These are phyloP conservation scores for Saccharum spontaneum DNA, from an alignment of 176 grass and related monocot species.

Conservation along the genomic window DNA sequence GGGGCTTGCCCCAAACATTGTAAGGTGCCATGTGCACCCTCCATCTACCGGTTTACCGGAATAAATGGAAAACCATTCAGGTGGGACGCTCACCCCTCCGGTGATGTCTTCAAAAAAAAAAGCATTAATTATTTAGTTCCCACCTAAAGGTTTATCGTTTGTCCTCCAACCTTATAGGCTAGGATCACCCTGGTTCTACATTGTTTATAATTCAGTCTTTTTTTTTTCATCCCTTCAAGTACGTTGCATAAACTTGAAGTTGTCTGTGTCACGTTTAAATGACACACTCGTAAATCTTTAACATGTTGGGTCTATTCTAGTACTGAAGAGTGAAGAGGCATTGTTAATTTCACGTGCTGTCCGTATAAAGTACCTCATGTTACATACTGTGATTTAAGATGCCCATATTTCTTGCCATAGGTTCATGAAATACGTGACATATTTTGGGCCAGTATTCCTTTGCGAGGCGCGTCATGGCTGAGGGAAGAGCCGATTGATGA, in stretches of 20 bases:
- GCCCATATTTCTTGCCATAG: slow-evolving; percentile 36
- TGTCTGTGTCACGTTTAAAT: not conserved
- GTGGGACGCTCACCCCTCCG: too few species aligned
- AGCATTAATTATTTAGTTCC: not conserved
- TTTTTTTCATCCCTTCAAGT: not conserved
- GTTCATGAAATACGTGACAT: slow-evolving; percentile 87
- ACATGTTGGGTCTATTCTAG: slow-evolving; percentile 6
- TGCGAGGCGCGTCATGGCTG: slow-evolving; percentile 73
- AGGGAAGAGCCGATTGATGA: slow-evolving; percentile 69
- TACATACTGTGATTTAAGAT: slow-evolving; percentile 7
- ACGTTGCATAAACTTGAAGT: not conserved
- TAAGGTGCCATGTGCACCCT: too few species aligned
- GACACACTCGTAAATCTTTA: slow-evolving; percentile 2
- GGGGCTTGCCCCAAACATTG: too few species aligned
- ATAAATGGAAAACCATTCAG: too few species aligned
- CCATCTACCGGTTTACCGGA: too few species aligned
- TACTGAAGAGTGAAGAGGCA: slow-evolving; percentile 2
- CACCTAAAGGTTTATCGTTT: not conserved
- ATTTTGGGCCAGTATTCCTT: slow-evolving; percentile 79
- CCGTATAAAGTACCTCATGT: slow-evolving; percentile 9
- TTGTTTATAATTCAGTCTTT: not conserved
- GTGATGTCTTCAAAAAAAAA: too few species aligned
- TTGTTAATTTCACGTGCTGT: not conserved
- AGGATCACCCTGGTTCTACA: not conserved
- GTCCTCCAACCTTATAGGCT: not conserved